These are phyloP conservation scores for Mycena galericulata DNA, from an alignment of 768 basidiomycete genomes.

Conservation along the genomic window DNA sequence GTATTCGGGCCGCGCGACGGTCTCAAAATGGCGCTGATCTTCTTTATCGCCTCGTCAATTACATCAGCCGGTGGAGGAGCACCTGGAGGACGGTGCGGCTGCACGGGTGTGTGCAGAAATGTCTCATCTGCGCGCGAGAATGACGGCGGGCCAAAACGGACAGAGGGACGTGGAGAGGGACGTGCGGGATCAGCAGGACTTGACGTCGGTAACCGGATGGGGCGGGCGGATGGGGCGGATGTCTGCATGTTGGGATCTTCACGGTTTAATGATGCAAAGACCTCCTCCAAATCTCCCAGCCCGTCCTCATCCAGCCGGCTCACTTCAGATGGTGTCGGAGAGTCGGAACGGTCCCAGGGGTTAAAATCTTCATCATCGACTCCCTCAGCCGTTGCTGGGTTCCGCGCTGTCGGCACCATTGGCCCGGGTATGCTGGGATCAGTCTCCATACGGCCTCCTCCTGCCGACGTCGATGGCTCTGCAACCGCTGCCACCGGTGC, in stretches of 20 bases:
- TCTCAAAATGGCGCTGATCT: neutral
- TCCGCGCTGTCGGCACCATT: too few relatives aligned
- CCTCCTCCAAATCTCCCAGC: neutral
- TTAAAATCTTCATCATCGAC: too few relatives aligned
- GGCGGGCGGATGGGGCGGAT: too few relatives aligned
- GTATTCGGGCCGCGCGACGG: neutral
- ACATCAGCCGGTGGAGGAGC: neutral
- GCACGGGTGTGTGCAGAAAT: neutral
- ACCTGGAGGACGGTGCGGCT: neutral
- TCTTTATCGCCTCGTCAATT: neutral
- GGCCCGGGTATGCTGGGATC: too few relatives aligned
- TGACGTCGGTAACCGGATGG: too few relatives aligned
- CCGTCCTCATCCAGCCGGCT: conserved; percentile 1
- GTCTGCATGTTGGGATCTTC: too few relatives aligned
- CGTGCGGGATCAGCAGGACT: neutral
- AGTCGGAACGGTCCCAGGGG: neutral
- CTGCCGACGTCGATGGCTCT: too few relatives aligned
- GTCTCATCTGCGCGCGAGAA: neutral
- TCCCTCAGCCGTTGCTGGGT: too few relatives aligned
- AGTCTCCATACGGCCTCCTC: too few relatives aligned
- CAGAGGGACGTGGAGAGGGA: neutral
- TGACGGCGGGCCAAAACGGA: neutral
- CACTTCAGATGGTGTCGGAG: neutral
- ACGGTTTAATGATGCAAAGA: neutral
- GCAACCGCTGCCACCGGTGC: too few relatives aligned